Evolutionary conservation across 495 filamentous ascomycete species (phyloP).

Genomic region (Halenospora varia): DNA sequence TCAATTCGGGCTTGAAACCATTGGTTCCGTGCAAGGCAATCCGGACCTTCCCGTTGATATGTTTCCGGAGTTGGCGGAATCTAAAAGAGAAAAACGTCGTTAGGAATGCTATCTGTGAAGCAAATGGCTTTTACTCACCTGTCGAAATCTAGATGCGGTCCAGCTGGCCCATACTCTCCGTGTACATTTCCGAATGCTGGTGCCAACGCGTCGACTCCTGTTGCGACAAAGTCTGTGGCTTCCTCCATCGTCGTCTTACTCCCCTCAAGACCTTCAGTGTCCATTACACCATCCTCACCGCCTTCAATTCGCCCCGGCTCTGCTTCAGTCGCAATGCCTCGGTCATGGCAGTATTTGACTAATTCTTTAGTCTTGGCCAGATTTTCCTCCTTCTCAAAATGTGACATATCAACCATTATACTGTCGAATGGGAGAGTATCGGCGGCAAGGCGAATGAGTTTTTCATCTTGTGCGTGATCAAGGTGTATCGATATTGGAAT

Average conservation of each 20-base stretch:
- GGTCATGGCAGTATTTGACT: slow-evolving; percentile 63
- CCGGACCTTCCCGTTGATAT: slow-evolving; percentile 11
- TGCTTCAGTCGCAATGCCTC: slow-evolving; percentile 74
- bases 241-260: slow-evolving; percentile 73
- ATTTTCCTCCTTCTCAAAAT: slow-evolving; percentile 82
- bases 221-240: slow-evolving; percentile 69
- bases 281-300: slow-evolving; percentile 77
- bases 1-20: slow-evolving; percentile 15
- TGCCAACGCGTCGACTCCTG: slow-evolving; percentile 78
- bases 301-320: slow-evolving; percentile 82
- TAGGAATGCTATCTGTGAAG: no score
- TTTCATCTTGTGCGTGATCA: slow-evolving; percentile 68
- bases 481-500: slow-evolving; percentile 73
- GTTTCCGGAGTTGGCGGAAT: no score
- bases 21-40: slow-evolving; percentile 20
- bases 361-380: slow-evolving; percentile 66
- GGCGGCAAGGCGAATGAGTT: slow-evolving; percentile 47
- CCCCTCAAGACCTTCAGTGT: slow-evolving; percentile 70
- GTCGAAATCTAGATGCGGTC: slow-evolving; percentile 38
- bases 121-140: slow-evolving; percentile 12
- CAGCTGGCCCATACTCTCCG: slow-evolving; percentile 72
- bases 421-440: slow-evolving; percentile 60
- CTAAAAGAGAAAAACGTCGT: no score
- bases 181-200: slow-evolving; percentile 87
- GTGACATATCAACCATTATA: slow-evolving; percentile 82